Evolutionary conservation across 129 eudicot species (phyloP).

Genomic region (Chrysanthemum seticuspe): DNA sequence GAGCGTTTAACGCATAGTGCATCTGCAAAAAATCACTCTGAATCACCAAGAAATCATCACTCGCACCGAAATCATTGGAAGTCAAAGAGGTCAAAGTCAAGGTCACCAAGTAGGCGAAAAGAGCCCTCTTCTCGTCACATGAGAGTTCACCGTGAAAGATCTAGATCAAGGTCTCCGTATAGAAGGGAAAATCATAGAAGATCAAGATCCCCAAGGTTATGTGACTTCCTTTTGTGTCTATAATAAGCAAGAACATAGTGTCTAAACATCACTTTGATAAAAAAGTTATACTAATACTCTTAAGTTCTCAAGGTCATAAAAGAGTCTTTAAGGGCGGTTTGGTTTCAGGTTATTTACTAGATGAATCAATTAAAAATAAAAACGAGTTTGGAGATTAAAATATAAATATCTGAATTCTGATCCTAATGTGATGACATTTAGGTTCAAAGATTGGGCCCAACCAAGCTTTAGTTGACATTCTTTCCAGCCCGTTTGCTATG

Average conservation of each 20-base stretch:
- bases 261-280: too few species aligned
- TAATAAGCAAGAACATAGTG: too few species aligned
- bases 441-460: neutral
- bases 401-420: neutral
- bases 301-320: too few species aligned
- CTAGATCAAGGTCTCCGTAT: slow-evolving; percentile 9
- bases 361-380: too few species aligned
- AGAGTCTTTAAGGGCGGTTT: too few species aligned
- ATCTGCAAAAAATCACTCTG: neutral
- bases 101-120: slow-evolving; percentile 5
- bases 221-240: slow-evolving; percentile 3
- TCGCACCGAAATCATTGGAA: neutral
- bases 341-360: too few species aligned
- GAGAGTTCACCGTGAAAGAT: slow-evolving; percentile 14
- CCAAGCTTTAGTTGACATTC: neutral
- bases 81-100: neutral
- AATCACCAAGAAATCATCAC: slow-evolving; percentile 6
- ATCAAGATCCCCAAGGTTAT: slow-evolving; percentile 17
- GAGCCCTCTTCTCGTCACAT: slow-evolving; percentile 2
- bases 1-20: neutral
- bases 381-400: neutral
- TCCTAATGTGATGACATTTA: neutral
- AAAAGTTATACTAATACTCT: too few species aligned
- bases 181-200: slow-evolving; percentile 5
- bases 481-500: neutral